phyloP scores from a whole-genome alignment of 2,329 filamentous ascomycete species.

The Catunica adiposa region DNA sequence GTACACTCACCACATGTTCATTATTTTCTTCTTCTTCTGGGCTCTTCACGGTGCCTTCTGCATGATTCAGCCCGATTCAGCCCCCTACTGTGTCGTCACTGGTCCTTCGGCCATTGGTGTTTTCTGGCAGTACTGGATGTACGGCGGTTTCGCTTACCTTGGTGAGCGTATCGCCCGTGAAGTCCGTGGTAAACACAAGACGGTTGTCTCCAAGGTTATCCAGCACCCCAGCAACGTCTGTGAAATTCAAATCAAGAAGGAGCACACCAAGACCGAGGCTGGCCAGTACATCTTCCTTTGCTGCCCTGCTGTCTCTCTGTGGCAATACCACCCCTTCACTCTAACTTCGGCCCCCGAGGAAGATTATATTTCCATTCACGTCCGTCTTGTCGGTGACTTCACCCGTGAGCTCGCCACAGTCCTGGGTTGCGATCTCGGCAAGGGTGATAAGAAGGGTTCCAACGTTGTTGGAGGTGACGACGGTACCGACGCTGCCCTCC shows the following conservation, averaged over 20 bases:
- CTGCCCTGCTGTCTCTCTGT: slow-evolving; percentile 70
- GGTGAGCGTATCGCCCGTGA: slow-evolving; percentile 66
- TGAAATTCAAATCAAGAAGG: slow-evolving; percentile 86
- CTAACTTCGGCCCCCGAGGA: slow-evolving; percentile 76
- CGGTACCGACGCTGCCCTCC: slow-evolving; percentile 52
- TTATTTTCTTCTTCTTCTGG: slow-evolving; percentile 83
- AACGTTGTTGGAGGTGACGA: slow-evolving; percentile 51
- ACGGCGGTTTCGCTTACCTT: slow-evolving; percentile 64
- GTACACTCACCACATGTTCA: slow-evolving; percentile 79
- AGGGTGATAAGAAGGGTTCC: slow-evolving; percentile 33
- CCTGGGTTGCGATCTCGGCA: slow-evolving; percentile 53
- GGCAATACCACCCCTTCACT: slow-evolving; percentile 81
- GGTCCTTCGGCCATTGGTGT: slow-evolving; percentile 52
- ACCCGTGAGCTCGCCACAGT: slow-evolving; percentile 52
- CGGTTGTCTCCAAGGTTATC: slow-evolving; percentile 75
- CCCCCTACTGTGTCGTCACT: slow-evolving; percentile 58
- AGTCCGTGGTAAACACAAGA: slow-evolving; percentile 64
- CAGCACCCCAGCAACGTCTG: slow-evolving; percentile 80
- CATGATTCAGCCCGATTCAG: slow-evolving; percentile 74
- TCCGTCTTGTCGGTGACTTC: slow-evolving; percentile 71
- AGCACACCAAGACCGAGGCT: slow-evolving; percentile 62
- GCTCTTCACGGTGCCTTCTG: slow-evolving; percentile 78
- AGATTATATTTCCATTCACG: slow-evolving; percentile 76
- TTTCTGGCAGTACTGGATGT: slow-evolving; percentile 85
- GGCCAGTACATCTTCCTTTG: slow-evolving; percentile 84